Base-by-base conservation (phyloP, 139 green algal genomes). In the Micractinium conductrix region DNA sequence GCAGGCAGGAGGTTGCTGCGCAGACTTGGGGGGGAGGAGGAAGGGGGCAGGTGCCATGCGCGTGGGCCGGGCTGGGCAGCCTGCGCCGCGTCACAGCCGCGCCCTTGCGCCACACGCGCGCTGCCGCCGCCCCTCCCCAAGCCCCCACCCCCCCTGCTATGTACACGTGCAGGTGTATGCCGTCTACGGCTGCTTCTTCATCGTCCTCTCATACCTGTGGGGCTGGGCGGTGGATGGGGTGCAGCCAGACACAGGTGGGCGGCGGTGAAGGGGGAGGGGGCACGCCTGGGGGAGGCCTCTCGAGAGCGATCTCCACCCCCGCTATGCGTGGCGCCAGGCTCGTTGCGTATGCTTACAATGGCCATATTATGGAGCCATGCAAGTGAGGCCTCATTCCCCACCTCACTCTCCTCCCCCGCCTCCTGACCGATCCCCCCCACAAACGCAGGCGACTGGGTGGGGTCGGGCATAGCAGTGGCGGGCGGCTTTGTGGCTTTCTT, bases 131-230 rank as follows among this genome's bases (percentile, higher is more conserved):
- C 19, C 40, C 38, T 2, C 40, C 40, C 24, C 42, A 0, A 28
- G 7, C 71, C 65, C 35, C 6, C 62, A 48, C 40, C 35, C 30
- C 45, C 70, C 37, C 74, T 35, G 43, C 35, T 44, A 17, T 14
- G 22, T 48, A 69, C 43, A 26, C 21, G n/a, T 73, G 91, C 55
- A 80, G 80, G 37, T 91, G 30, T 98, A 96, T 71, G 95, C 95
- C 0, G 94, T 95, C 1, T 97, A 96, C 76, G 94, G 95, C 22
- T 95, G 95, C n/a, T 91, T 98, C 75, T 98, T 98, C 84, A 96
- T 98, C 74, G 40, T 94, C 3, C 85, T 97, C 40, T 92, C 87
- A 2, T 98, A 97, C 81, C 65, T 92, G 10, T 98, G 94, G 94
- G 95, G 94, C 33, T 97, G 94, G 92, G 84, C 78, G 0, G 70